Percentiles rank a stretch among this genome's conserved stretches.
Conservation (phyloP, 148 eudicot genomes). For the Chenopodium berlandieri region DNA sequence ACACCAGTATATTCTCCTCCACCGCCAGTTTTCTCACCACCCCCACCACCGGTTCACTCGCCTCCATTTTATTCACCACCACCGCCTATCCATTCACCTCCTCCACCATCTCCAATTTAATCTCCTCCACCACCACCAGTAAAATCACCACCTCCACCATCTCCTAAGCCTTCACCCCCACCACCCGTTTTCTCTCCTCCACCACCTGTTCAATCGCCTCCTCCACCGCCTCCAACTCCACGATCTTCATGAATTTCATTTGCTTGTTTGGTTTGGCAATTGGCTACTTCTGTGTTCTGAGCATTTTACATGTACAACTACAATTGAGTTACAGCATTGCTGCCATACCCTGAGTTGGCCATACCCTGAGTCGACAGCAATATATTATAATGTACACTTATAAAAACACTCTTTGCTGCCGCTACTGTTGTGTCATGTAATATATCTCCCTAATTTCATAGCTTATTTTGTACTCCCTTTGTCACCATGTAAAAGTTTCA, state of each 20-base stretch:
- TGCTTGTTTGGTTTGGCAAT: too few species aligned
- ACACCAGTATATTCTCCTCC: constrained; percentile 20
- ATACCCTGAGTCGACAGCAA: not conserved
- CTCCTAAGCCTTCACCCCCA: constrained; percentile 33
- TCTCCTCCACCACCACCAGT: too few species aligned
- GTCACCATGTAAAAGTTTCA: too few species aligned
- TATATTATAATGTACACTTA: too few species aligned
- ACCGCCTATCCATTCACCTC: constrained; percentile 26
- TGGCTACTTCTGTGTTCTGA: not conserved
- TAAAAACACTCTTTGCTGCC: not conserved
- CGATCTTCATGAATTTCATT: too few species aligned
- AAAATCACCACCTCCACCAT: constrained; percentile 24
- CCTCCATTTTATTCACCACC: constrained; percentile 35
- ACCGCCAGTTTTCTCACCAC: constrained; percentile 19
- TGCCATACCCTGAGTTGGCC: not conserved
- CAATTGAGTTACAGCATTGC: not conserved
- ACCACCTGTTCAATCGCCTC: constrained; percentile 32
- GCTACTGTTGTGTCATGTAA: not conserved
- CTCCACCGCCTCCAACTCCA: constrained; percentile 30
- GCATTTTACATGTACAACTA: not conserved
- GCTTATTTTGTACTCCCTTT: too few species aligned
- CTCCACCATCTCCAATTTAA: too few species aligned
- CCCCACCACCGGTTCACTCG: constrained; percentile 13
- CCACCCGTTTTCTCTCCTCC: constrained; percentile 30
- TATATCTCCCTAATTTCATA: not conserved